These are phyloP conservation scores for Candida dubliniensis DNA, from an alignment of 1,139 yeast genomes.

Conservation along the genomic window DNA sequence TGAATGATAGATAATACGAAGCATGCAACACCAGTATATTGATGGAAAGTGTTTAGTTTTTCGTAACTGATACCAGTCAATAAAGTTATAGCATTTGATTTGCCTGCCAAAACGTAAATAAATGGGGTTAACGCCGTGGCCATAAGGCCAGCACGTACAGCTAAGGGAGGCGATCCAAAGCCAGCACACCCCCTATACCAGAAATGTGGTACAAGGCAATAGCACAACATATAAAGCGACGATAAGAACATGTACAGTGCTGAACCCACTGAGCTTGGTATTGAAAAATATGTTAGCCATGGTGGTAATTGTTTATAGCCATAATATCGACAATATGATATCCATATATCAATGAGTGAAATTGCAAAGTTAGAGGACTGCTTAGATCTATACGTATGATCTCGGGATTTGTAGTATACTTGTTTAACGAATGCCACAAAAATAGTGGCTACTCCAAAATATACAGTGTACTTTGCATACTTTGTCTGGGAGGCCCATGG, in stretches of 20 bases:
- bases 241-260: constrained; percentile 40
- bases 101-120: constrained; percentile 52
- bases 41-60: constrained; percentile 53
- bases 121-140: constrained; percentile 56
- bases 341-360: constrained; percentile 28
- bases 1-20: constrained; percentile 54
- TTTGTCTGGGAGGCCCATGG: constrained; percentile 40
- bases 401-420: constrained; percentile 34
- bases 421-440: constrained; percentile 42
- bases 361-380: constrained; percentile 13
- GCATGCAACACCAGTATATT: constrained; percentile 47
- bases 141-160: constrained; percentile 54
- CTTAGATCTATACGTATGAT: constrained; percentile 25
- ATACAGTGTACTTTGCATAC: constrained; percentile 49
- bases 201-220: constrained; percentile 49
- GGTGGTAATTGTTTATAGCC: constrained; percentile 52
- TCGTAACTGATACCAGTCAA: constrained; percentile 60
- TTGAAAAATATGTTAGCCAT: constrained; percentile 35
- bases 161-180: constrained; percentile 68
- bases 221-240: constrained; percentile 46
- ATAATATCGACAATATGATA: constrained; percentile 45
- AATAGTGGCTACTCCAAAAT: constrained; percentile 42
- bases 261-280: constrained; percentile 55
- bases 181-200: constrained; percentile 58
- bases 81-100: constrained; percentile 48